Base-by-base conservation (phyloP, 139 green algal species). In the Eudorina sp. region DNA sequence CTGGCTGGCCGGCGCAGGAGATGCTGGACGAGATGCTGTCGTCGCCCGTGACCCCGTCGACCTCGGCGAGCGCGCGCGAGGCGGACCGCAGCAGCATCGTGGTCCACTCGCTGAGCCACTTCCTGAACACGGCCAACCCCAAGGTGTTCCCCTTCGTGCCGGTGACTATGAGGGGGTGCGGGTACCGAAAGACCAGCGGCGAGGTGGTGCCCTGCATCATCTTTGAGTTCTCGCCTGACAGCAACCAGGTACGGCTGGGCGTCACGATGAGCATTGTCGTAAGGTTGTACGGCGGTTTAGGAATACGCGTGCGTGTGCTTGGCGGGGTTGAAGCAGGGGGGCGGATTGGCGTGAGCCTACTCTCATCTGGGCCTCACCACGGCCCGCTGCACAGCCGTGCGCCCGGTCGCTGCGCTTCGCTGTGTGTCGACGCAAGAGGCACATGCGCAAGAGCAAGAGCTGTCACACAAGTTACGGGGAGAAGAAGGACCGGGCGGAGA, bases 101-200 rank as follows among this genome's bases (percentile, higher is more conserved):
- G 58, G 38, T 86, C n/a, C 60, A 55, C 55, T 68, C 31, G 9
- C 16, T 87, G 4, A 69, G 40, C 18, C 81, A 87, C 64, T 87
- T 87, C 36, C 62, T 78, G 16, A 87, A 51, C n/a, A 87, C 81
- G 45, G 53, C 14, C 62, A 87, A 87, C 45, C 21, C 64, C 0
- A 66, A 53, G 45, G 81, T 87, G 8, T 87, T 87, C 34, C 81
- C 81, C 2, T 87, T 87, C 29, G 81, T 87, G 81, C 81, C 81
- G 16, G 45, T 87, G 2, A 78, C 21, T 2, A 51, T 87, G 62
- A 43, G 64, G 3, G 81, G 62, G n/a, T 87, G 81, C 81, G 81
- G 81, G 21, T 87, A 87, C 60, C 31, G 29, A 4, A 74, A 75
- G 40, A 74, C 9, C 58, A 75, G 58, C 79, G 79, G 79, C 40